Conservation (phyloP, 805 yeast genomes). For the Teunomyces panamensis region DNA sequence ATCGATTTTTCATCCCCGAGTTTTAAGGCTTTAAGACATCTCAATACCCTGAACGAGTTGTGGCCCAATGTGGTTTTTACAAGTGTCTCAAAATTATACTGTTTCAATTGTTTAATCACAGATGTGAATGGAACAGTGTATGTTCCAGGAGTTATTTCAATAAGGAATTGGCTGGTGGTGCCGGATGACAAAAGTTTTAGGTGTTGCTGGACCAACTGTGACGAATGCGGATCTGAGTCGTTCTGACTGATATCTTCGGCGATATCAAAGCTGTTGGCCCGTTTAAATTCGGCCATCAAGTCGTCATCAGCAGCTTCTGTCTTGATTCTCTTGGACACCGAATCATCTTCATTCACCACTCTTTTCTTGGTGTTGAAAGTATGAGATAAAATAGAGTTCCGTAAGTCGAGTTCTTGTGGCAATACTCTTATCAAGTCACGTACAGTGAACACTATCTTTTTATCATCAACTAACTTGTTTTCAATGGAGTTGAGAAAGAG, state of each 20-base stretch:
- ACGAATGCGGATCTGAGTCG: constrained; percentile 25
- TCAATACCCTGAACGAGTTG: constrained; percentile 66
- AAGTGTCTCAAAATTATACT: constrained; percentile 52
- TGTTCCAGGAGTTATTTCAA: constrained; percentile 51
- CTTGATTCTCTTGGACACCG: constrained; percentile 36
- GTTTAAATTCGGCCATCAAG: background rate
- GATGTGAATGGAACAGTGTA: constrained; percentile 63
- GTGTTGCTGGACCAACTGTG: constrained; percentile 55
- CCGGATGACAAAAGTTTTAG: constrained; percentile 60
- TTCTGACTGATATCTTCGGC: constrained; percentile 13
- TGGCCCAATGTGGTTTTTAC: constrained; percentile 62
- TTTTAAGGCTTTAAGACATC: constrained; percentile 68
- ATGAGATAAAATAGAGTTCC: constrained; percentile 43
- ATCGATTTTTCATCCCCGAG: constrained; percentile 84
- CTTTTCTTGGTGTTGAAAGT: constrained; percentile 23
- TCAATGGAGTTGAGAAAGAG: constrained; percentile 27
- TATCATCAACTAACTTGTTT: constrained; percentile 31
- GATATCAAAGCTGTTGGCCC: background rate
- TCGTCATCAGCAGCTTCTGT: constrained; percentile 22
- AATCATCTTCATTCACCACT: constrained; percentile 10
- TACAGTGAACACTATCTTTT: constrained; percentile 33
- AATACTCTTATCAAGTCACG: constrained; percentile 34
- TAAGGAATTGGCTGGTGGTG: constrained; percentile 54
- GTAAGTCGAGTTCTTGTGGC: constrained; percentile 42
- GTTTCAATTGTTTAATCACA: constrained; percentile 45